Evolutionary conservation across 164 flowering plant species (phyloP).

Genomic region (Tetrastigma voinierianum): DNA sequence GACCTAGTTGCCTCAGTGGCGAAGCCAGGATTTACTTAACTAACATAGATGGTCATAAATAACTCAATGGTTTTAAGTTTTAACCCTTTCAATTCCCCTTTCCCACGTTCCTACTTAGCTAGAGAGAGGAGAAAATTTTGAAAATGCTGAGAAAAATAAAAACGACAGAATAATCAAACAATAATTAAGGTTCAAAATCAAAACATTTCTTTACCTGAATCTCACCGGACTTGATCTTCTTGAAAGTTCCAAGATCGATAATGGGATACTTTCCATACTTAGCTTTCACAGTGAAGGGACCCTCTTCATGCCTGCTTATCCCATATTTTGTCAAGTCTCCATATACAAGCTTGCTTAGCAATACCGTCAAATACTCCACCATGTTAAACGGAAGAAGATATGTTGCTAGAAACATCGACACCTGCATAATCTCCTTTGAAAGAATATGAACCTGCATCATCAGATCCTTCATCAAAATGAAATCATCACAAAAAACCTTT

Average conservation of each 20-base stretch:
- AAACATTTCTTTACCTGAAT: conserved; percentile 30
- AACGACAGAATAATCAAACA: no score
- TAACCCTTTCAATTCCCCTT: no score
- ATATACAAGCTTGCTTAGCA: conserved; percentile 27
- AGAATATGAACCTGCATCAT: conserved; percentile 35
- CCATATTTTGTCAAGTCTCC: conserved; percentile 40
- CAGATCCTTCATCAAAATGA: no score
- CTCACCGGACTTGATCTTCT: conserved; percentile 36
- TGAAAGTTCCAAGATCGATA: conserved; percentile 37
- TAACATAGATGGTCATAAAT: no score
- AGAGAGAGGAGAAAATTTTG: no score
- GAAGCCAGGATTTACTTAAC: no score
- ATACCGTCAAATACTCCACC: conserved; percentile 25
- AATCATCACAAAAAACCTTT: no score
- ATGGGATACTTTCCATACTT: conserved; percentile 34
- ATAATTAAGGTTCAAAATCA: no score
- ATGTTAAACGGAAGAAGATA: conserved; percentile 23
- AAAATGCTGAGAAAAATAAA: no score
- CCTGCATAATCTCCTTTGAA: conserved; percentile 23
- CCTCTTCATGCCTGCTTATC: conserved; percentile 31
- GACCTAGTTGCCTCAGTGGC: no score
- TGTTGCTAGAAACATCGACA: conserved; percentile 21
- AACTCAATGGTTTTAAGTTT: no score
- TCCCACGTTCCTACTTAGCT: no score
- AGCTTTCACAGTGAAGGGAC: conserved; percentile 33